Evolutionary conservation across 164 flowering plant genomes (phyloP).

Genomic region (Liquidambar formosana): DNA sequence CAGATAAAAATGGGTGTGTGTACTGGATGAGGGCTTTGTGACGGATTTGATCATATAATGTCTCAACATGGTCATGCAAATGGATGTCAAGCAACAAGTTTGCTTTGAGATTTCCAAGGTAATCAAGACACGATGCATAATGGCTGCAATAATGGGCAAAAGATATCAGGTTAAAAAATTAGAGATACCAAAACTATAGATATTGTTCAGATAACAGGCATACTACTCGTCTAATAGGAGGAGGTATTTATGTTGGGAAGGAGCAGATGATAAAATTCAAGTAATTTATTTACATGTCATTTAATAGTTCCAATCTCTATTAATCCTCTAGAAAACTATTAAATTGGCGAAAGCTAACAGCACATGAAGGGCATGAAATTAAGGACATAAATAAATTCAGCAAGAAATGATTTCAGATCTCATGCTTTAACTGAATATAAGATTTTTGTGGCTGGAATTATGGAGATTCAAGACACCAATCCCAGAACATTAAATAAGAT

Average conservation of each 20-base stretch:
- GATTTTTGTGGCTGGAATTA: too few species aligned
- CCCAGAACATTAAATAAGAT: too few species aligned
- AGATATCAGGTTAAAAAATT: not conserved
- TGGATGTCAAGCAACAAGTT: slow-evolving; percentile 91
- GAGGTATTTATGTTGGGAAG: not conserved
- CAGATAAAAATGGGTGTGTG: slow-evolving; percentile 93
- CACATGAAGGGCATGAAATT: too few species aligned
- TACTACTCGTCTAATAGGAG: not conserved
- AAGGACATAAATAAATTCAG: too few species aligned
- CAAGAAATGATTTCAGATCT: too few species aligned
- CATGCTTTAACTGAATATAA: too few species aligned
- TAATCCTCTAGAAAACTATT: too few species aligned
- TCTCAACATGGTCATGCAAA: slow-evolving; percentile 88
- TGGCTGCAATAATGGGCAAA: slow-evolving; percentile 54
- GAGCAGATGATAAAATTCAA: too few species aligned
- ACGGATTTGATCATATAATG: slow-evolving; percentile 82
- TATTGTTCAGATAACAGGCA: not conserved
- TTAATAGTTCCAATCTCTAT: too few species aligned
- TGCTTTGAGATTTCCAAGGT: slow-evolving; percentile 81
- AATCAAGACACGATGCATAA: slow-evolving; percentile 90
- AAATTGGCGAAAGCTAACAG: too few species aligned
- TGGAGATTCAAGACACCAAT: too few species aligned
- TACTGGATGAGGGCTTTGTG: slow-evolving; percentile 96
- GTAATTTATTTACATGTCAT: too few species aligned
- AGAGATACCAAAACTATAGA: not conserved